Conservation (phyloP, 1,284 basidiomycete genomes). For the Trichosporon faecale region DNA sequence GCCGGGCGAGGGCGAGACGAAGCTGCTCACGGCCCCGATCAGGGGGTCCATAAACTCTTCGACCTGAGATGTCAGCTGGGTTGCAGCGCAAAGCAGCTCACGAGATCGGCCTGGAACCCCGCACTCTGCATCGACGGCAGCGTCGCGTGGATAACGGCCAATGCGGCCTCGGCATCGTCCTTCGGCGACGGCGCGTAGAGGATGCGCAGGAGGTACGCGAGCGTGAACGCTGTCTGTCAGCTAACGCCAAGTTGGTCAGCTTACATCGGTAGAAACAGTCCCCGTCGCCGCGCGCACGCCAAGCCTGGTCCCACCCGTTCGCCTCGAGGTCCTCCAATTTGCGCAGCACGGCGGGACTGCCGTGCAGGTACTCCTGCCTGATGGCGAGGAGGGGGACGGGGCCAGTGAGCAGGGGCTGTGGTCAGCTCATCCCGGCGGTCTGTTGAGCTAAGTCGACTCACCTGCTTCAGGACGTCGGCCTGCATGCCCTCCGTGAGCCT, state of each 20-base stretch:
- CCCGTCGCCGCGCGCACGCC: slow-evolving; percentile 67
- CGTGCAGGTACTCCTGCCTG: slow-evolving; percentile 62
- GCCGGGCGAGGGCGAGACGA: slow-evolving; percentile 33
- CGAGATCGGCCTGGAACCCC: slow-evolving; percentile 64
- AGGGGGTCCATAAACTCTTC: slow-evolving; percentile 48
- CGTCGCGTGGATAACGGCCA: slow-evolving; percentile 59
- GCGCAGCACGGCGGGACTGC: slow-evolving; percentile 58
- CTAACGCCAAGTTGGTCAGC: slow-evolving; percentile 21
- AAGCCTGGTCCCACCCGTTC: slow-evolving; percentile 61
- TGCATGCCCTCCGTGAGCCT: slow-evolving; percentile 47
- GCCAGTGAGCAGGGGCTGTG: slow-evolving; percentile 50
- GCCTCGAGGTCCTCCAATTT: slow-evolving; percentile 64
- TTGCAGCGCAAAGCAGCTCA: not conserved
- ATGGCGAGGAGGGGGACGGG: slow-evolving; percentile 48
- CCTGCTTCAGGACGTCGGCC: slow-evolving; percentile 36
- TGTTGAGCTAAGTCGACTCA: slow-evolving; percentile 18
- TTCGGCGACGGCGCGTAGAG: slow-evolving; percentile 55
- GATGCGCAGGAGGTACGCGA: slow-evolving; percentile 64
- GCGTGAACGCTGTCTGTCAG: slow-evolving; percentile 60
- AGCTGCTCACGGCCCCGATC: slow-evolving; percentile 33
- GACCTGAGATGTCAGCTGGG: slow-evolving; percentile 29
- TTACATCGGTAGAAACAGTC: slow-evolving; percentile 77
- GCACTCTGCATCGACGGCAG: slow-evolving; percentile 59
- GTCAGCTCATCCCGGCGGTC: no score
- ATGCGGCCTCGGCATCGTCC: slow-evolving; percentile 57